phyloP scores from a whole-genome alignment of 306 rosid genomes.

The Cucurbita pepo region DNA sequence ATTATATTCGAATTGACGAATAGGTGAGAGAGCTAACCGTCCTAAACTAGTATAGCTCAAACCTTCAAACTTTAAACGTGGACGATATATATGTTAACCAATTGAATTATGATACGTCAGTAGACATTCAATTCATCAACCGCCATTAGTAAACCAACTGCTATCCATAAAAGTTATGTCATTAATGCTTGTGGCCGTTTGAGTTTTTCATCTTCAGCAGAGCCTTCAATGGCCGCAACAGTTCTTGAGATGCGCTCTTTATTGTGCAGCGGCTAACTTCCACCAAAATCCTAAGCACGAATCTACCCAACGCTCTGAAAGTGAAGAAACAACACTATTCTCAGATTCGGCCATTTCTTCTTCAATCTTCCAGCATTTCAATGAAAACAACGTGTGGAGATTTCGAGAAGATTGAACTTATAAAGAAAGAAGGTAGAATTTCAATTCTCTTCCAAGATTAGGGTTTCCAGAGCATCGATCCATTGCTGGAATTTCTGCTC shows the following conservation, averaged over 20 bases:
- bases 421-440: neutral
- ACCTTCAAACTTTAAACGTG: no score
- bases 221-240: neutral
- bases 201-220: neutral
- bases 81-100: no score
- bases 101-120: no score
- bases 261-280: neutral
- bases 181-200: neutral
- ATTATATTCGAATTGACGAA: no score
- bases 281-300: neutral
- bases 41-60: no score
- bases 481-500: constrained; percentile 1
- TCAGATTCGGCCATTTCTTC: neutral
- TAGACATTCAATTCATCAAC: no score
- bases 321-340: neutral
- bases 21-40: no score
- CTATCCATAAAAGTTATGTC: neutral
- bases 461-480: neutral
- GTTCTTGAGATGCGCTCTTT: neutral
- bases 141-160: neutral
- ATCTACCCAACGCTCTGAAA: neutral
- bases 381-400: neutral
- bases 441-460: neutral
- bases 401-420: neutral
- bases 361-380: neutral